phyloP scores from a whole-genome alignment of 768 basidiomycete genomes.

The Trametes elegans region DNA sequence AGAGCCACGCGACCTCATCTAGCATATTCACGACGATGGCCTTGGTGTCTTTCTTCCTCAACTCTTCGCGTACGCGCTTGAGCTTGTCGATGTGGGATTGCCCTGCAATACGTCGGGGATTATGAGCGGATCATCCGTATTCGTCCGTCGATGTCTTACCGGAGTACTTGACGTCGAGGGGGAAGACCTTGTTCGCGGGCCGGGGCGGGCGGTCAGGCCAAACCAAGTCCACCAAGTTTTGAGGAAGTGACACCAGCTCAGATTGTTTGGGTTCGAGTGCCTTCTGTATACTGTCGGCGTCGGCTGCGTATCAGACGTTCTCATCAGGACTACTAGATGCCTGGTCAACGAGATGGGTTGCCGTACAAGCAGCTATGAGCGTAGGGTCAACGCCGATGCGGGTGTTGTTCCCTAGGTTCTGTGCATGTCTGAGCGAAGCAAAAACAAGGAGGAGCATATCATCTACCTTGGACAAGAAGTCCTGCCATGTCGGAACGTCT shows the following conservation, averaged over 20 bases:
- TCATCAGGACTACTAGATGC: background rate
- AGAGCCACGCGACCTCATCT: slow-evolving; percentile 94
- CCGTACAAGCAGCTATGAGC: slow-evolving; percentile 63
- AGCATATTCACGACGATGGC: slow-evolving; percentile 84
- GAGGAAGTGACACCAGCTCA: slow-evolving; percentile 57
- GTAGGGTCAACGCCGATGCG: slow-evolving; percentile 83
- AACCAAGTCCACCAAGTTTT: slow-evolving; percentile 77
- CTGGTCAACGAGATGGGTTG: background rate
- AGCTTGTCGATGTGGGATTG: slow-evolving; percentile 69
- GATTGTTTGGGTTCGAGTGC: slow-evolving; percentile 55
- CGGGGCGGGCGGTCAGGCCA: slow-evolving; percentile 73
- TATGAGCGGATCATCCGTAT: too few species aligned
- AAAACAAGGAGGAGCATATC: background rate
- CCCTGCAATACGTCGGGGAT: slow-evolving; percentile 36
- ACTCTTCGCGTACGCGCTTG: slow-evolving; percentile 56
- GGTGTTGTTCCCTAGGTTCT: slow-evolving; percentile 62
- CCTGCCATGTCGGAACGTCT: slow-evolving; percentile 92
- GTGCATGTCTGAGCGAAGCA: background rate
- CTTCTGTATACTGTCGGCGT: slow-evolving; percentile 61
- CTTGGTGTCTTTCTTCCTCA: slow-evolving; percentile 60
- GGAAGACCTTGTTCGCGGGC: slow-evolving; percentile 64
- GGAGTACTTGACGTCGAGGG: slow-evolving; percentile 72
- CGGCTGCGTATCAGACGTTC: slow-evolving; percentile 38
- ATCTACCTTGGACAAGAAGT: slow-evolving; percentile 72
- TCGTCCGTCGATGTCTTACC: slow-evolving; percentile 48